Conservation (phyloP, 306 rosid genomes). For the Mimosa bimucronata region DNA sequence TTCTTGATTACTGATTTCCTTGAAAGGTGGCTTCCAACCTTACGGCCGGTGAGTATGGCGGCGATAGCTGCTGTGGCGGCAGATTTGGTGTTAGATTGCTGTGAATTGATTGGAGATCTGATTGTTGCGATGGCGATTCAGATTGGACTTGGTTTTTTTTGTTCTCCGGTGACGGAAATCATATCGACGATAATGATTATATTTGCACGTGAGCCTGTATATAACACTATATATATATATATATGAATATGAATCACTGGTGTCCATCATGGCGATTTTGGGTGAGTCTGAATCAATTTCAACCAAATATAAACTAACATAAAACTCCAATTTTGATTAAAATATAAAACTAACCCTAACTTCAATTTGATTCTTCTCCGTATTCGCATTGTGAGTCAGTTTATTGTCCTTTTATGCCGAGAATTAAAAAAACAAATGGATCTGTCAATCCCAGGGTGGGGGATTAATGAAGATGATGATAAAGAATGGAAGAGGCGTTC, state of each 20-base stretch:
- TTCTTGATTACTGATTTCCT: not conserved
- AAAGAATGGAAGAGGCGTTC: no score
- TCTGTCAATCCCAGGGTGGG: no score
- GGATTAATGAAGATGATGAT: no score
- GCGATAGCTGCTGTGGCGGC: not conserved
- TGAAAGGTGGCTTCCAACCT: not conserved
- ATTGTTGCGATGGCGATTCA: constrained; percentile 5
- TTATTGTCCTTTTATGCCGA: no score
- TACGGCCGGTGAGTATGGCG: constrained; percentile 16
- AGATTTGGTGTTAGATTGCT: constrained; percentile 29
- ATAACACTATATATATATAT: no score
- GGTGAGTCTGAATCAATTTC: no score
- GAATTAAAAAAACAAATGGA: no score
- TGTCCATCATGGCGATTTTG: constrained; percentile 50
- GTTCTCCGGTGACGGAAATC: constrained; percentile 47
- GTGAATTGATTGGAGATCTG: constrained; percentile 37
- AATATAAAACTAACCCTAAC: constrained; percentile 1
- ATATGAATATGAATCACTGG: no score
- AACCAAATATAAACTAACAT: not conserved
- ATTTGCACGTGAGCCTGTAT: no score
- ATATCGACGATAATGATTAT: no score
- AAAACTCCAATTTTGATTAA: constrained; percentile 27
- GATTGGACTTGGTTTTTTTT: constrained; percentile 40
- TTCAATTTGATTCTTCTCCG: no score
- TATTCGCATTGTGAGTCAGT: no score